Conservation (phyloP, 768 basidiomycete genomes). For the Agrocybe pediades region DNA sequence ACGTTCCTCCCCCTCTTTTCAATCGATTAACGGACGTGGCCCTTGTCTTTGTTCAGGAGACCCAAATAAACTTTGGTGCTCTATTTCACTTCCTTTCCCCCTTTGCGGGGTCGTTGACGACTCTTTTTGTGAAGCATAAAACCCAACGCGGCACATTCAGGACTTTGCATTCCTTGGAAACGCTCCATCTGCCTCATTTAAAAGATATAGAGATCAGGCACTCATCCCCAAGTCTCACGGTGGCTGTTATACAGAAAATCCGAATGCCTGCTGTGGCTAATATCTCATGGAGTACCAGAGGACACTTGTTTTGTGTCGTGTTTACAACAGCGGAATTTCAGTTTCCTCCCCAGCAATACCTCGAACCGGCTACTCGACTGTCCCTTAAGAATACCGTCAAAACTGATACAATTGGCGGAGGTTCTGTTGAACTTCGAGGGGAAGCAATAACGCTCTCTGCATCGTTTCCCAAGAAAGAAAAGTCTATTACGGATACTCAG, state of each 20-base stretch:
- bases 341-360: not conserved
- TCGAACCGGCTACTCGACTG: not conserved
- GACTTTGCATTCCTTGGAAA: not conserved
- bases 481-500: no score
- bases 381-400: not conserved
- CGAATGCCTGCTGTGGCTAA: not conserved
- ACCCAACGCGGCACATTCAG: not conserved
- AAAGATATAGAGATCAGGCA: not conserved
- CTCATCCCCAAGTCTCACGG: not conserved
- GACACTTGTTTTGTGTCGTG: no score
- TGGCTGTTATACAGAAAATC: not conserved
- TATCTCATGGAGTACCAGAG: not conserved
- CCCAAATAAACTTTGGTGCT: not conserved
- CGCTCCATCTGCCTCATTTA: not conserved
- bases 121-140: not conserved
- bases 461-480: no score
- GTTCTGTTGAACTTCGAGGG: no score
- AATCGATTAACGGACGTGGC: not conserved
- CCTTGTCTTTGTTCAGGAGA: not conserved
- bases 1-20: not conserved
- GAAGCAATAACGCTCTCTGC: not conserved
- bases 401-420: not conserved
- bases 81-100: not conserved
- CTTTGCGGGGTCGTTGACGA: not conserved
- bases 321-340: no score